These are phyloP conservation scores for Quillaja saponaria DNA, from an alignment of 306 rosid species.

Conservation along the genomic window DNA sequence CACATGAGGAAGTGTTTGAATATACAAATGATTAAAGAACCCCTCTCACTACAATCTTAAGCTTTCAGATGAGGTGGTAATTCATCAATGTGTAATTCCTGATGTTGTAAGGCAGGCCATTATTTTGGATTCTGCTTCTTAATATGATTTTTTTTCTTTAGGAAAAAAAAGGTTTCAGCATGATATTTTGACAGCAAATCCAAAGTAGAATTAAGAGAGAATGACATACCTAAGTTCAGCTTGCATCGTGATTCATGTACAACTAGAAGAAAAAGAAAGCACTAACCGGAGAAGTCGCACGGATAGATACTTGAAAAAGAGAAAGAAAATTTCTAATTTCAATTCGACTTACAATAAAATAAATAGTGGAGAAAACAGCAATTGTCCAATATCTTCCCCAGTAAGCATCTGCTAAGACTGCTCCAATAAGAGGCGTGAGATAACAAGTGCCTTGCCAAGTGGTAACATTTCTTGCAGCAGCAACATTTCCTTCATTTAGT, in stretches of 20 bases:
- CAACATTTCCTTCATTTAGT: conserved; percentile 81
- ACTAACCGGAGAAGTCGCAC: background rate
- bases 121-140: too few species aligned
- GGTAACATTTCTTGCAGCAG: conserved; percentile 93
- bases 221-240: background rate
- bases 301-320: conserved; percentile 11
- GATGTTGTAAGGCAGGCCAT: too few species aligned
- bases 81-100: too few species aligned
- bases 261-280: conserved; percentile 12
- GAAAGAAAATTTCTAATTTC: conserved; percentile 3
- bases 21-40: too few species aligned
- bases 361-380: conserved; percentile 72
- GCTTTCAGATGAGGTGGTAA: too few species aligned
- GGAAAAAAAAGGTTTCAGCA: too few species aligned
- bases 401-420: conserved; percentile 89
- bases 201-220: conserved; percentile 4
- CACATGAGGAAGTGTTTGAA: too few species aligned
- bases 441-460: conserved; percentile 99
- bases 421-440: conserved; percentile 96
- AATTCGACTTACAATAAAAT: conserved; percentile 65
- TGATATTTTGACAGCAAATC: background rate
- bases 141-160: too few species aligned
- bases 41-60: too few species aligned
- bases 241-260: background rate
- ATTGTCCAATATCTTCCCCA: conserved; percentile 99